These are phyloP conservation scores for Candida buenavistaensis DNA, from an alignment of 1,139 yeast species.

Conservation along the genomic window DNA sequence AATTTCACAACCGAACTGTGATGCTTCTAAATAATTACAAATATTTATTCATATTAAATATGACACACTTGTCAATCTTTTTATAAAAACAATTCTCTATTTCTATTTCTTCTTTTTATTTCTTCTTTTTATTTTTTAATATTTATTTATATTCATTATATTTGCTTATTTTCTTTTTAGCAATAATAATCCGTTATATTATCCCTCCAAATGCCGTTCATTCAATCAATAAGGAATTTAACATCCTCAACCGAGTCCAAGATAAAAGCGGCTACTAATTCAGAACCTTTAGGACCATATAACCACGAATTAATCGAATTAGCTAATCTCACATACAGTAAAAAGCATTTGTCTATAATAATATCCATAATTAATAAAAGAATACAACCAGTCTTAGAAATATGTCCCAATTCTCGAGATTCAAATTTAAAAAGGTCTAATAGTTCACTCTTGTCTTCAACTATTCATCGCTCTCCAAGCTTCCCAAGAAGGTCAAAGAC, in stretches of 20 bases:
- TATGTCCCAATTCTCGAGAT: neutral
- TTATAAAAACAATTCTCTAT: neutral
- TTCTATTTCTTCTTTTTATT: no score
- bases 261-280: slow-evolving; percentile 30
- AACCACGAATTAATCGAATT: slow-evolving; percentile 37
- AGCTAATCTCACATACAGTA: slow-evolving; percentile 27
- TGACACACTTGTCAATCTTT: neutral
- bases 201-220: slow-evolving; percentile 6
- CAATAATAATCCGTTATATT: no score
- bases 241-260: slow-evolving; percentile 18
- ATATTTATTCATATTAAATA: no score
- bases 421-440: slow-evolving; percentile 6
- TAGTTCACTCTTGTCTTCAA: slow-evolving; percentile 3
- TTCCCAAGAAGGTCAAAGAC: slow-evolving; percentile 11
- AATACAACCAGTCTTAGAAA: slow-evolving; percentile 10
- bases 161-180: neutral
- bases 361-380: slow-evolving; percentile 17
- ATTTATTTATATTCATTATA: neutral
- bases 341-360: slow-evolving; percentile 18
- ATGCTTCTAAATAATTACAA: no score
- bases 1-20: slow-evolving; percentile 1
- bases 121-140: no score
- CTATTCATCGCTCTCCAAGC: neutral
- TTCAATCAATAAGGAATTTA: slow-evolving; percentile 15
- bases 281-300: slow-evolving; percentile 41